Base-by-base conservation (phyloP, 495 filamentous ascomycete genomes). In the Clavariopsis aquatica region DNA sequence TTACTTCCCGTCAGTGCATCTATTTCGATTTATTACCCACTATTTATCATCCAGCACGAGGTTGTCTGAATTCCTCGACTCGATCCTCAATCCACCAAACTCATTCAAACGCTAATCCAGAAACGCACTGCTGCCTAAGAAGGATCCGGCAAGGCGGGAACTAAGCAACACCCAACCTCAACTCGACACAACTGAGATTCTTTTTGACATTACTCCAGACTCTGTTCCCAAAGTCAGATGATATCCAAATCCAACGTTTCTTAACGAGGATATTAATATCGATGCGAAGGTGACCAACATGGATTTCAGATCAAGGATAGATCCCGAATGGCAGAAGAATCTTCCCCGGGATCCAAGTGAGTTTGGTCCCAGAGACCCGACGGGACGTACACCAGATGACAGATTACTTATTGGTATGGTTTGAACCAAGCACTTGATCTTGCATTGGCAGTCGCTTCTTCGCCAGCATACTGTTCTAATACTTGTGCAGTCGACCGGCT, bases 401-500 rank as follows among this genome's bases (percentile, higher is more conserved):
- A 23, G 19, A 22, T 24, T 52, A 23, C 49, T 26, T 13, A 52
- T 52, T 26, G 49, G 49, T 52, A 52, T 15, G 5, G n/a, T 23
- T 7, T 23, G 12, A 15, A 13, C 49, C 19, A 6, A 24, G 12
- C 12, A 13, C 20, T 26, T 23, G 7, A 6, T 34, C 31, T 6
- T 34, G 31, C 31, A 34, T 34, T 34, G 31, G 12, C 12, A 12
- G 6, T 34, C 5, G 31, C 31, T 34, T 5, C 31, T 12, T 34
- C 12, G 12, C 31, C 12, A 6, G 12, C 31, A 23, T 26, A 13
- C 23, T 23, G 19, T 23, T n/a, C n/a, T 27, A 10, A 26, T 6
- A 23, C 17, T 15, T 13, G n/a, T n/a, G n/a, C 49, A 52, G 51
- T 53, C 19, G 51, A 53, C 24, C 51, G 51, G 5, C 15, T 53